Evolutionary conservation across 257 asterid genomes (phyloP).

Genomic region (Nicotiana tabacum): DNA sequence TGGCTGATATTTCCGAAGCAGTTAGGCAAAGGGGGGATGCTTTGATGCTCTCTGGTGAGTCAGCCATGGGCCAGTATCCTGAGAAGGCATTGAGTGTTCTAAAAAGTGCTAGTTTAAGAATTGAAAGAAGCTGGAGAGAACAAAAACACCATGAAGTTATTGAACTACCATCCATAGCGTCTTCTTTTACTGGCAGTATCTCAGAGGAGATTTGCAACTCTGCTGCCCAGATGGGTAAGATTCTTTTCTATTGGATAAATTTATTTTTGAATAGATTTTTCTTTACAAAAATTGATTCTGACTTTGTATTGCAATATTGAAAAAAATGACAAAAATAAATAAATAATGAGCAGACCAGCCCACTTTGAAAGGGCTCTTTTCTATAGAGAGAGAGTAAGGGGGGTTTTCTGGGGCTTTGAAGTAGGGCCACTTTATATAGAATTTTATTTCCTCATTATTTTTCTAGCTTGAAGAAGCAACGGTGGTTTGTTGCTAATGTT

Average conservation of each 20-base stretch:
- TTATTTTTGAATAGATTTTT: background rate
- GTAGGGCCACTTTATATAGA: no score
- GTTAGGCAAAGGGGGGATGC: slow-evolving; percentile 94
- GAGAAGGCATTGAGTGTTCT: slow-evolving; percentile 91
- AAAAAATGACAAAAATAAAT: no score
- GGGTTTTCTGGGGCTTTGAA: no score
- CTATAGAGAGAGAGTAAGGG: no score
- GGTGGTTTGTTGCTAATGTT: no score
- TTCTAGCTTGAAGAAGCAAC: no score
- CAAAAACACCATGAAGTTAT: slow-evolving; percentile 69
- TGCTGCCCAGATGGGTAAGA: slow-evolving; percentile 97
- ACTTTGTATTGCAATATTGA: background rate
- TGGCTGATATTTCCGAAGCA: slow-evolving; percentile 98
- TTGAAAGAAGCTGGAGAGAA: slow-evolving; percentile 98
- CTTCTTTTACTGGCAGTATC: slow-evolving; percentile 72
- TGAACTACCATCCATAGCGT: slow-evolving; percentile 79
- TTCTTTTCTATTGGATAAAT: background rate
- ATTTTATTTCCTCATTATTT: no score
- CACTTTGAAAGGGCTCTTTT: no score
- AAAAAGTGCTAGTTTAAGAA: slow-evolving; percentile 90
- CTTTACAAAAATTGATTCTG: background rate
- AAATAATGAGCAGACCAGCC: no score
- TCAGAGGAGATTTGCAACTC: slow-evolving; percentile 98
- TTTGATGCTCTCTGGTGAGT: slow-evolving; percentile 97
- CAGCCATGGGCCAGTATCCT: slow-evolving; percentile 99